These are phyloP conservation scores for Parathielavia appendiculata DNA, from an alignment of 495 filamentous ascomycete genomes.

Conservation along the genomic window DNA sequence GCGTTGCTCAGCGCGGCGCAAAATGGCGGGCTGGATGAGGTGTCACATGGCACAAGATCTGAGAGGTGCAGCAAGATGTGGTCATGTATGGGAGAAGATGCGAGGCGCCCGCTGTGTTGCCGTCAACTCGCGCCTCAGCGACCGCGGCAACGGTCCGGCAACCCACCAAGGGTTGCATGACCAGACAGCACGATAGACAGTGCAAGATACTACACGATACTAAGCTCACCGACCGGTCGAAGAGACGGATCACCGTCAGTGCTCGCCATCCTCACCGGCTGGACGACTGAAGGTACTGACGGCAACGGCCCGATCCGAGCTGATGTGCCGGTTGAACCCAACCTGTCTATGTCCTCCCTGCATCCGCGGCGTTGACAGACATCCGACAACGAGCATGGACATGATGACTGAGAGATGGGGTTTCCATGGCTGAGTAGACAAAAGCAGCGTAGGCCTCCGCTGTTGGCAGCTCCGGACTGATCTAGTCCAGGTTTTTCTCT, in stretches of 20 bases:
- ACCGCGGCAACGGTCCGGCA: slow-evolving; percentile 21
- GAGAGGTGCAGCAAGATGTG: slow-evolving; percentile 28
- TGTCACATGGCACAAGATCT: slow-evolving; percentile 42
- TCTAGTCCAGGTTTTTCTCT: not conserved
- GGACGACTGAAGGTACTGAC: slow-evolving; percentile 10
- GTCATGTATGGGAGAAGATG: slow-evolving; percentile 24
- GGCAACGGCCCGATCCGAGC: slow-evolving; percentile 28
- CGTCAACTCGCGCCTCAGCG: slow-evolving; percentile 15
- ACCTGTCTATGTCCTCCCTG: not conserved
- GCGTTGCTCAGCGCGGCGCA: slow-evolving; percentile 24
- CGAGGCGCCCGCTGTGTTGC: slow-evolving; percentile 27
- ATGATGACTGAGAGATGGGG: not conserved
- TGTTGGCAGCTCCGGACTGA: not conserved
- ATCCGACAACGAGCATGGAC: not conserved
- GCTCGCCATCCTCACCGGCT: not conserved
- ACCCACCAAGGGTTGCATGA: slow-evolving; percentile 18
- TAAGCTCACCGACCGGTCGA: not conserved
- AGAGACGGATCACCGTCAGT: slow-evolving; percentile 9
- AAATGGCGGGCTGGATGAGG: slow-evolving; percentile 28
- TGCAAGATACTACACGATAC: slow-evolving; percentile 16
- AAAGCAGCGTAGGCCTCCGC: not conserved
- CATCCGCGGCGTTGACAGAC: not conserved
- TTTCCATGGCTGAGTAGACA: slow-evolving; percentile 1
- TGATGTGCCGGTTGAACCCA: slow-evolving; percentile 7
- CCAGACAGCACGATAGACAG: slow-evolving; percentile 21